phyloP scores from a whole-genome alignment of 768 basidiomycete species.

The Hypholoma fasciculare region DNA sequence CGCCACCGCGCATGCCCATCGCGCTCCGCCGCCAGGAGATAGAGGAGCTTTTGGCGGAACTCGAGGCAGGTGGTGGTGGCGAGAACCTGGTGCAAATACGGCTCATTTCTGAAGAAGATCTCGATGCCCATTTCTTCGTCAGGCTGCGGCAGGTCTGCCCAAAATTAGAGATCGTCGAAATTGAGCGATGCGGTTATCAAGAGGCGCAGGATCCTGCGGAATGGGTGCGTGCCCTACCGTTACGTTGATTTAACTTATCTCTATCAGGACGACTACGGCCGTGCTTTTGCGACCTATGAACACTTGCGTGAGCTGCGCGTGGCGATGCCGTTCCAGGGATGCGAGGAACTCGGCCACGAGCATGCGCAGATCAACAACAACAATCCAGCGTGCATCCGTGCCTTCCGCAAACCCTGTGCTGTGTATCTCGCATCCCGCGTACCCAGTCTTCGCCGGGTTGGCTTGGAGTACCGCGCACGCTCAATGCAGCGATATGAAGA shows the following conservation, averaged over 20 bases:
- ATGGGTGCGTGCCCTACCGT: conserved; percentile 31
- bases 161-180: conserved; percentile 35
- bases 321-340: conserved; percentile 39
- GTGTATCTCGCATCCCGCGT: conserved; percentile 31
- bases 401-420: conserved; percentile 35
- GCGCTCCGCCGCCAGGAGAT: conserved; percentile 33
- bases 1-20: conserved; percentile 35
- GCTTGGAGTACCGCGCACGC: conserved; percentile 41
- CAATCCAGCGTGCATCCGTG: conserved; percentile 19
- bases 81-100: conserved; percentile 29
- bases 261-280: conserved; percentile 32
- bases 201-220: conserved; percentile 37
- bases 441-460: conserved; percentile 30
- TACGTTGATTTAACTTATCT: background rate
- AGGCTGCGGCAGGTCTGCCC: conserved; percentile 34
- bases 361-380: conserved; percentile 13
- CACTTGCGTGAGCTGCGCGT: conserved; percentile 30
- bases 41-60: conserved; percentile 30
- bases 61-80: conserved; percentile 21
- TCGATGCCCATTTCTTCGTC: conserved; percentile 31
- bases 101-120: conserved; percentile 41
- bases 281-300: conserved; percentile 27
- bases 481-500: conserved; percentile 41
- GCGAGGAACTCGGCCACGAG: conserved; percentile 32
- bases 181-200: conserved; percentile 42